Evolutionary conservation across 1,284 basidiomycete species (phyloP), one percentile per base, ranked within the genome.

Genomic region (Leucoagaricus sp.): DNA sequence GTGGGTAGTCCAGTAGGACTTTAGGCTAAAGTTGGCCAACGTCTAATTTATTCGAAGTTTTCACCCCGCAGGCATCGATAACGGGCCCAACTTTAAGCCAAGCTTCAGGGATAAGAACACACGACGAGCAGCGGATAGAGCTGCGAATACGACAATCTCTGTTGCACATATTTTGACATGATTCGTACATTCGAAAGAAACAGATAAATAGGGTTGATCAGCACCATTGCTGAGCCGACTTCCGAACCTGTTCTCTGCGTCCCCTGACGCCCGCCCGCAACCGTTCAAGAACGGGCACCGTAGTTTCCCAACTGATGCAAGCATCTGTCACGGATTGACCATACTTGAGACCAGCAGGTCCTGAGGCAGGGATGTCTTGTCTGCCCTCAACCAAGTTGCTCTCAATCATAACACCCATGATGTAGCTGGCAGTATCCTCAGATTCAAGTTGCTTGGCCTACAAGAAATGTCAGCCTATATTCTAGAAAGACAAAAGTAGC

Each of bases 321-420:
- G 93, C 94, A 69, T 93, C 92, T 19, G 93, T 95, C 13, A 95
- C 89, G 7, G 89, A 92, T 67, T 93, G 89, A 46, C 96, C 95
- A 71, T 96, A 96, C 67, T 85, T 89, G 58, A 97, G 76, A 3
- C 84, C 91, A 4, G 81, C 75, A 1, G 89, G 88, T 1, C 94
- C 94, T 38, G 84, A 82, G 1, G 84, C 67, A 6, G 94, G 89
- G 58, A 97, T 91, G 64, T 93, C 87, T 72, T 98, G 95, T 38
- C 91, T 85, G 26, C 91, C 91, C 68, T 94, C 96, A 47, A 92
- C 83, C 57, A 98, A 80, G 72, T 99, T 96, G 48, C 90, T 93
- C 74, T 99, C 97, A 60, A 98, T 83, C 97, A 99, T 99, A 59
- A 97, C 94, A 58, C 96, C 96, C 82, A 97, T 90, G 64, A 99